These are phyloP conservation scores for Hypoxylon sp. DNA, from an alignment of 2,329 filamentous ascomycete genomes.

Conservation along the genomic window DNA sequence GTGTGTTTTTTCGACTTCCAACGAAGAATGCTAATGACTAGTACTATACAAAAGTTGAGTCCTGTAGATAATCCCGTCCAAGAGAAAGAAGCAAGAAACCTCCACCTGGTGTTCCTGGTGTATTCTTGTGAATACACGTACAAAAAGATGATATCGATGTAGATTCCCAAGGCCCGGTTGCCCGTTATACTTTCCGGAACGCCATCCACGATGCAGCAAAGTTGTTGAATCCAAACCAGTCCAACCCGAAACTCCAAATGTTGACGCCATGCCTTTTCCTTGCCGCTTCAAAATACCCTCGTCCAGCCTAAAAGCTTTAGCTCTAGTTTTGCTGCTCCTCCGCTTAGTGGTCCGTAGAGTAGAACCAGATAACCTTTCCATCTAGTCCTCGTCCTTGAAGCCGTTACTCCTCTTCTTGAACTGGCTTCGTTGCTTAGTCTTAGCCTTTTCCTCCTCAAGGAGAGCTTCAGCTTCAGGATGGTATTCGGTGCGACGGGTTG, in stretches of 20 bases:
- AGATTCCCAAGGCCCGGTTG: conserved; percentile 5
- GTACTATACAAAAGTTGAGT: conserved; percentile 21
- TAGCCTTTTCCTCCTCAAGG: conserved; percentile 36
- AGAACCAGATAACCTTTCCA: too few species aligned
- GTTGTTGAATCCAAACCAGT: not conserved
- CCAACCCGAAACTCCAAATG: conserved; percentile 12
- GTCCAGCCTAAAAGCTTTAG: conserved; percentile 28
- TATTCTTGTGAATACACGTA: conserved; percentile 16
- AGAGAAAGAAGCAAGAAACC: conserved; percentile 7
- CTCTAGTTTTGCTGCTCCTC: too few species aligned
- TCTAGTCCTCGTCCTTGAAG: conserved; percentile 30
- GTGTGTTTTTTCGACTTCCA: conserved; percentile 17
- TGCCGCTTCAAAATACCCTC: conserved; percentile 5
- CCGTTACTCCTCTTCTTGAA: conserved; percentile 31
- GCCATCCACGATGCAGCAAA: conserved; percentile 14
- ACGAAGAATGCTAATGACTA: conserved; percentile 14
- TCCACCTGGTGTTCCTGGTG: not conserved
- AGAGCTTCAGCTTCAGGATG: conserved; percentile 40
- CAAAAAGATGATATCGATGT: conserved; percentile 21
- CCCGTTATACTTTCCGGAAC: conserved; percentile 16
- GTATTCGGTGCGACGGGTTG: conserved; percentile 47
- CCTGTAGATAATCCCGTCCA: conserved; percentile 5
- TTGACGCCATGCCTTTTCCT: conserved; percentile 26
- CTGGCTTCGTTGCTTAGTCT: conserved; percentile 40
- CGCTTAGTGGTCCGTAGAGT: too few species aligned